Evolutionary conservation across 2,329 filamentous ascomycete genomes (phyloP).

Genomic region (Fusarium albosuccineum): DNA sequence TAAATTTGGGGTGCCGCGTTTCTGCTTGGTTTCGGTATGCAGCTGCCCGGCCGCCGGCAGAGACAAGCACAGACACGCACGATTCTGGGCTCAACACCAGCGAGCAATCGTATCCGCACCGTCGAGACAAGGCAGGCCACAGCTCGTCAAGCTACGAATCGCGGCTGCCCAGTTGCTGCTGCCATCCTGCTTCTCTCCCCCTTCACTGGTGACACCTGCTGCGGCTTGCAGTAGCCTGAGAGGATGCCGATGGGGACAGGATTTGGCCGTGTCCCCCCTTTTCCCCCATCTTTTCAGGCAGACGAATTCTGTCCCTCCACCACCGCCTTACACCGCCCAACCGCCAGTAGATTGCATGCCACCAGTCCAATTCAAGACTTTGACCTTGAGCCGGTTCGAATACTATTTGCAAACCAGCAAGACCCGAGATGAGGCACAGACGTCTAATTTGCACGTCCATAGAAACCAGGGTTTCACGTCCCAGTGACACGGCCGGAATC

Average conservation of each 20-base stretch:
- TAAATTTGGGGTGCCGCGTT: slow-evolving; percentile 37
- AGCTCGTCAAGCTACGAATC: slow-evolving; percentile 1
- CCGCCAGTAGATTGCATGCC: slow-evolving; percentile 14
- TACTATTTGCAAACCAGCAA: slow-evolving; percentile 16
- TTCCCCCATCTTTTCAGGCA: slow-evolving; percentile 42
- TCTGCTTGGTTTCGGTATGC: slow-evolving; percentile 33
- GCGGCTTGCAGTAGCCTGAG: slow-evolving; percentile 40
- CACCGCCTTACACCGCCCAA: slow-evolving; percentile 33
- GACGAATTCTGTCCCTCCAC: slow-evolving; percentile 37
- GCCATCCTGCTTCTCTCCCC: slow-evolving; percentile 5
- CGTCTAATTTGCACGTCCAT: slow-evolving; percentile 35
- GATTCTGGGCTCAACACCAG: slow-evolving; percentile 22
- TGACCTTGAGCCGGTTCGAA: slow-evolving; percentile 13
- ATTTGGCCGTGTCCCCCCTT: slow-evolving; percentile 19
- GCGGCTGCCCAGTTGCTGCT: background rate
- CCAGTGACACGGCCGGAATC: slow-evolving; percentile 26
- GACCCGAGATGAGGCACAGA: slow-evolving; percentile 27
- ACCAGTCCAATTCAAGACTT: slow-evolving; percentile 23
- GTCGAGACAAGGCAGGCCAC: background rate
- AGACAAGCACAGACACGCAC: slow-evolving; percentile 22
- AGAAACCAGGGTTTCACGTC: slow-evolving; percentile 10
- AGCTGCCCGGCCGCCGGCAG: slow-evolving; percentile 33
- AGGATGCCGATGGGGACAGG: slow-evolving; percentile 15
- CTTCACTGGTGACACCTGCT: slow-evolving; percentile 21
- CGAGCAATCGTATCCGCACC: background rate